A percentile compares a stretch with the other conserved stretches of the same genome.
Conservation (phyloP, 257 asterid species). For the Solanum virginianum region DNA sequence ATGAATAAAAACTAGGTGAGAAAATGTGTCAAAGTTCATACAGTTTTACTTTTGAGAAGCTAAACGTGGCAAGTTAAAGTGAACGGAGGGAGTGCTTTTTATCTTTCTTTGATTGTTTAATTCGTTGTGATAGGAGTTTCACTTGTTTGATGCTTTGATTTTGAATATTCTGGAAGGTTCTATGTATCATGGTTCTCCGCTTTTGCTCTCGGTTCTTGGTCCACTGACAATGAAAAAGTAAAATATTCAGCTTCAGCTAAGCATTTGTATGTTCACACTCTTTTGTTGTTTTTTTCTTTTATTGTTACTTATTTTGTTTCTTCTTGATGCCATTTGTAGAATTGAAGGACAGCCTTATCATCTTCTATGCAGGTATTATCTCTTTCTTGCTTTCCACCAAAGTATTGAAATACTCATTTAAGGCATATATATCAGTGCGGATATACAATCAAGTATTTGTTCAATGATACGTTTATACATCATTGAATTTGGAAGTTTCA, state of each 20-base stretch:
- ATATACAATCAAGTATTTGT: not conserved
- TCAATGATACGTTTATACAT: not conserved
- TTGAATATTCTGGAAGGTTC: constrained; percentile 46
- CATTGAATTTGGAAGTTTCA: not conserved
- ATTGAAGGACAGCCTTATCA: constrained; percentile 47
- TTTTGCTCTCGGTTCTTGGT: constrained; percentile 65
- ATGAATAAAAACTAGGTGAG: too few species aligned
- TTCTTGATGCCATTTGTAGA: constrained; percentile 19
- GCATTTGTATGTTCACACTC: not conserved
- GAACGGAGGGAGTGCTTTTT: not conserved
- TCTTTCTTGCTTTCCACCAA: not conserved
- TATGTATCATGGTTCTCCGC: constrained; percentile 95
- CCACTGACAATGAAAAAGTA: constrained; percentile 69
- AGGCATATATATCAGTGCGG: not conserved
- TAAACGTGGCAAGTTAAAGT: not conserved
- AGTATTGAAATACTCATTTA: not conserved
- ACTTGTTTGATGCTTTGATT: not conserved
- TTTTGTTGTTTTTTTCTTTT: not conserved
- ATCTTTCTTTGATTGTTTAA: not conserved
- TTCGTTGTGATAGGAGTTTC: not conserved
- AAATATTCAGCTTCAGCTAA: not conserved
- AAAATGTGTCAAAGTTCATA: not conserved
- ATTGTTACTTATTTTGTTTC: not conserved
- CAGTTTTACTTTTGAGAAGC: not conserved
- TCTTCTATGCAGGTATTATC: constrained; percentile 64